Percentiles rank a stretch among this genome's conserved stretches.
These are phyloP conservation scores for Nissolia schottii DNA, from an alignment of 306 rosid species.

Conservation along the genomic window DNA sequence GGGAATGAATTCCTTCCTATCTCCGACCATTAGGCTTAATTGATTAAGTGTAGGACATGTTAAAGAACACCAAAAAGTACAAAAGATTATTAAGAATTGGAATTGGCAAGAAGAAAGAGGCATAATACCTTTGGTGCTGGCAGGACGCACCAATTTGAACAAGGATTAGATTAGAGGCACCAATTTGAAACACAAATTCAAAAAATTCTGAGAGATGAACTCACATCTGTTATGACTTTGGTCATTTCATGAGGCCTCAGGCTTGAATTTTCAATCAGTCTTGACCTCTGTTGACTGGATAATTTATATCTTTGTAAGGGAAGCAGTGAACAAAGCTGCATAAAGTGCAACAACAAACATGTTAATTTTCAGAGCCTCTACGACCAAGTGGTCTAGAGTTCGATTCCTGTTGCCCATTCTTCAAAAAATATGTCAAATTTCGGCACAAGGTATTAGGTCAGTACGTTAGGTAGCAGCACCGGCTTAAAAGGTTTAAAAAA, in stretches of 20 bases:
- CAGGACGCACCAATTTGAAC: no score
- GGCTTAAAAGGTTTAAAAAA: background rate
- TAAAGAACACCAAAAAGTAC: background rate
- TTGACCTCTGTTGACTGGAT: background rate
- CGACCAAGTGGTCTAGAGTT: no score
- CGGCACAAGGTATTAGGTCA: no score
- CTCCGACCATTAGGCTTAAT: background rate
- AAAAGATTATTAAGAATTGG: background rate
- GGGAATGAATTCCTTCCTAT: background rate
- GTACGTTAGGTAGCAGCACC: background rate
- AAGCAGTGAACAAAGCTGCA: background rate
- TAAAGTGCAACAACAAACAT: background rate
- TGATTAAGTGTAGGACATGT: background rate
- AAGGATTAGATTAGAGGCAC: background rate
- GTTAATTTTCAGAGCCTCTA: no score
- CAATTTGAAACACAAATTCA: background rate
- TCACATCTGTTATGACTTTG: background rate
- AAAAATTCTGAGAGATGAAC: background rate
- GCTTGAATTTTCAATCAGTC: background rate
- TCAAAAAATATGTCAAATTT: no score
- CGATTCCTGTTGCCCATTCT: no score
- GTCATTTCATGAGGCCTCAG: background rate
- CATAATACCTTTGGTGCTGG: background rate
- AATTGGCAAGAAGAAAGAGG: background rate
- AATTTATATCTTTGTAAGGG: background rate